phyloP scores from a whole-genome alignment of 108 stramenopile genomes.

The Halocafeteria seosinensis region DNA sequence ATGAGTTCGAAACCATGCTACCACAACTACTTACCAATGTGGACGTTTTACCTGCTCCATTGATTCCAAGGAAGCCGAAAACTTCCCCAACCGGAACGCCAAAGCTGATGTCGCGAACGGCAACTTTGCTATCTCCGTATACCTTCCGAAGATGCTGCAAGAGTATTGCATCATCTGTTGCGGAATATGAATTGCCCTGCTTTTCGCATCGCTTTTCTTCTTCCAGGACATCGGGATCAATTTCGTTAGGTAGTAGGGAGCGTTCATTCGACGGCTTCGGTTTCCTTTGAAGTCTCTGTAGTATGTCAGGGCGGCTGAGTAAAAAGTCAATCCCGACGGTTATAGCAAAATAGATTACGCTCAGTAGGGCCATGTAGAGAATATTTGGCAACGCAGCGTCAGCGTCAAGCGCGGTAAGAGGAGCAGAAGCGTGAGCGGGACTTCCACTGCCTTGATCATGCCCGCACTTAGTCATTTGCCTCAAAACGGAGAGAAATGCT shows the following conservation, averaged over 20 bases:
- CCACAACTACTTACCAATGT: too few species aligned
- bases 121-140: slow-evolving; percentile 20
- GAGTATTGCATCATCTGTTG: slow-evolving; percentile 5
- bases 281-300: background rate
- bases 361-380: background rate
- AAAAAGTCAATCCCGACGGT: slow-evolving; percentile 1
- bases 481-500: background rate
- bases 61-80: slow-evolving; percentile 20
- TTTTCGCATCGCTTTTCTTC: slow-evolving; percentile 1
- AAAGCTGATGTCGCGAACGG: slow-evolving; percentile 29
- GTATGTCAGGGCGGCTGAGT: background rate
- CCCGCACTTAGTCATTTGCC: too few species aligned
- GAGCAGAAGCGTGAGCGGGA: background rate
- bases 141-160: slow-evolving; percentile 4
- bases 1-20: too few species aligned
- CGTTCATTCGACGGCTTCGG: background rate
- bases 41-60: slow-evolving; percentile 10
- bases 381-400: background rate
- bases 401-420: background rate
- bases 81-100: slow-evolving; percentile 26
- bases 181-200: background rate
- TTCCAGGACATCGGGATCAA: slow-evolving; percentile 6
- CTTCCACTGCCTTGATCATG: background rate
- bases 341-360: background rate
- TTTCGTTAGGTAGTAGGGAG: background rate